phyloP scores from a whole-genome alignment of 2,329 filamentous ascomycete species.

The Hypocreales sp. region DNA sequence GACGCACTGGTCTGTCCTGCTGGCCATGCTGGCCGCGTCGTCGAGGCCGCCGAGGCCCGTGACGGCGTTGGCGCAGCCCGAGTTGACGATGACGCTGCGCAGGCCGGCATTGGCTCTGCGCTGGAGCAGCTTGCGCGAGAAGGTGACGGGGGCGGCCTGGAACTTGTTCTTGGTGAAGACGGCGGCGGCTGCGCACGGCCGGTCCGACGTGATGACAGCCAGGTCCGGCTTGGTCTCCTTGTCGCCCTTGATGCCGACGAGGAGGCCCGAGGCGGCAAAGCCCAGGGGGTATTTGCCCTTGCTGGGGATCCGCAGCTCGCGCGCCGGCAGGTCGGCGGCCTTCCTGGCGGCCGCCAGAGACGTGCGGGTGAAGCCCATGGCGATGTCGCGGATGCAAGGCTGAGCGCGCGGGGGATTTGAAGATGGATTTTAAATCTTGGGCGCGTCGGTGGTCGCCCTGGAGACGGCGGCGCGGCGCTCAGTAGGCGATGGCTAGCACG shows the following conservation, averaged over 20 bases:
- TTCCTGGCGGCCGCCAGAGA: too few relatives aligned
- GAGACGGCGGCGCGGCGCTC: too few relatives aligned
- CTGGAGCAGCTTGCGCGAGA: conserved; percentile 59
- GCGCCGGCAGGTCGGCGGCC: too few relatives aligned
- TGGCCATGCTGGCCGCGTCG: conserved; percentile 75
- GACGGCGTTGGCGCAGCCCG: conserved; percentile 92
- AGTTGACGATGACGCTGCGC: conserved; percentile 78
- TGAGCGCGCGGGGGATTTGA: too few relatives aligned
- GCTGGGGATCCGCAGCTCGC: too few relatives aligned
- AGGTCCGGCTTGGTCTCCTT: conserved; percentile 89
- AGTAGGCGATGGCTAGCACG: too few relatives aligned
- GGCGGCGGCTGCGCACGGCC: conserved; percentile 72
- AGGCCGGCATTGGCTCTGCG: conserved; percentile 53
- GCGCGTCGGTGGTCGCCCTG: too few relatives aligned
- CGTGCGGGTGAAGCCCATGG: conserved; percentile 19
- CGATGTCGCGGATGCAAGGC: background rate
- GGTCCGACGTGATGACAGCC: conserved; percentile 73
- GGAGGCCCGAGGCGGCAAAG: conserved; percentile 72
- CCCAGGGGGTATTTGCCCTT: conserved; percentile 80
- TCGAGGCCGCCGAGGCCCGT: conserved; percentile 81
- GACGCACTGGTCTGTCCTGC: conserved; percentile 52
- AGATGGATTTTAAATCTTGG: too few relatives aligned
- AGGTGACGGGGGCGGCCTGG: conserved; percentile 86
- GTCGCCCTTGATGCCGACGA: conserved; percentile 85
- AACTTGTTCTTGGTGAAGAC: conserved; percentile 99